A percentile compares a stretch with the other conserved stretches of the same genome.
phyloP scores from a whole-genome alignment of 352 stramenopile genomes.

The Elongisporangium undulatum region DNA sequence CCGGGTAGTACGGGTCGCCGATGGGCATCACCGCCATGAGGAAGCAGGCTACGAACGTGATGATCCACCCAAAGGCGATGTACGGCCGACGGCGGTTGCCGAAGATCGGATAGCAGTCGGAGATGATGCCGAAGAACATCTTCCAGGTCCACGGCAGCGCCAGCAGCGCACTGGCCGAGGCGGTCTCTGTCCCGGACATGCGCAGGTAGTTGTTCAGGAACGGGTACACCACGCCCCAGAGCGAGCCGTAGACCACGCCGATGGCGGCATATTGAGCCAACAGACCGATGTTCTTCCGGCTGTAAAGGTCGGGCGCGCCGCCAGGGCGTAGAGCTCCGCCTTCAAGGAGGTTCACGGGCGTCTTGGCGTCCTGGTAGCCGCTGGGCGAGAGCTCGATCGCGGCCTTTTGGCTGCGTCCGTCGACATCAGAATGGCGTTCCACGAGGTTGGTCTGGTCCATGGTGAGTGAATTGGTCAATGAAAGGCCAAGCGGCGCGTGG shows the following conservation, averaged over 20 bases:
- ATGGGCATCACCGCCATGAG: conserved; percentile 24
- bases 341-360: conserved; percentile 24
- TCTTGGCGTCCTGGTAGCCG: conserved; percentile 27
- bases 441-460: no score
- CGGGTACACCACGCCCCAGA: conserved; percentile 29
- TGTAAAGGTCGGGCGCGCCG: conserved; percentile 30
- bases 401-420: no score
- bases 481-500: no score
- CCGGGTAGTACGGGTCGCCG: conserved; percentile 25
- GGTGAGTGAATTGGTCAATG: no score
- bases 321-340: conserved; percentile 26
- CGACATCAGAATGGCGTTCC: no score
- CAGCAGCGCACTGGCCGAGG: conserved; percentile 34
- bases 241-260: conserved; percentile 41
- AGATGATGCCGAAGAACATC: conserved; percentile 37
- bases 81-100: conserved; percentile 27
- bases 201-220: no score
- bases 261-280: conserved; percentile 37
- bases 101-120: conserved; percentile 37
- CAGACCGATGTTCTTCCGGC: conserved; percentile 25
- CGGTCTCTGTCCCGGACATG: conserved; percentile 25
- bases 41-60: conserved; percentile 23
- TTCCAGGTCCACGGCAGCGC: conserved; percentile 35
- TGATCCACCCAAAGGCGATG: conserved; percentile 28
- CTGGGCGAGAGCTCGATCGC: no score